Conservation (phyloP, 495 filamentous ascomycete species). For the Xylaria bambusicola region DNA sequence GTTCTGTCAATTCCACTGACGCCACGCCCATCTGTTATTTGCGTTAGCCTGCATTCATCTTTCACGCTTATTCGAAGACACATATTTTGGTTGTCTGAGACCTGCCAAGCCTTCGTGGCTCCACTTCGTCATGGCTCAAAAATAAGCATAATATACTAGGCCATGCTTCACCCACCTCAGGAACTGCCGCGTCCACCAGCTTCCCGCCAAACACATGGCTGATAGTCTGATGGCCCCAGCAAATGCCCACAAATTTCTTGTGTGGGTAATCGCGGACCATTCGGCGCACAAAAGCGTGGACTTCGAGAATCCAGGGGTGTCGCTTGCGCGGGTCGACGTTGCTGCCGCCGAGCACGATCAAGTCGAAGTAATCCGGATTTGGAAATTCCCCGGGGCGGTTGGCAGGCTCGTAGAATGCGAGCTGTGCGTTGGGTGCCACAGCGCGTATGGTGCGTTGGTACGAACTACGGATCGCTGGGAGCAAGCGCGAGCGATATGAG, state of each 20-base stretch:
- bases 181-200: constrained; percentile 39
- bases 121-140: neutral
- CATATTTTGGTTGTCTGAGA: neutral
- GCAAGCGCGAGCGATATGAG: constrained; percentile 42
- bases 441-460: constrained; percentile 41
- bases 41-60: neutral
- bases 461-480: constrained; percentile 40
- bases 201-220: constrained; percentile 43
- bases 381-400: constrained; percentile 40
- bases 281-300: constrained; percentile 44
- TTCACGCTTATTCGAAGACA: neutral
- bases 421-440: constrained; percentile 29
- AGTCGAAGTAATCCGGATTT: constrained; percentile 45
- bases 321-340: constrained; percentile 48
- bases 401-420: constrained; percentile 47
- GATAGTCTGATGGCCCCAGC: constrained; percentile 54
- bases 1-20: constrained; percentile 36
- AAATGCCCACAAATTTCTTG: constrained; percentile 48
- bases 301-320: constrained; percentile 46
- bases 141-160: neutral
- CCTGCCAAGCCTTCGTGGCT: neutral
- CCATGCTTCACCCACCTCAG: constrained; percentile 36
- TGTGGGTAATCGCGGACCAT: constrained; percentile 37
- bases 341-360: constrained; percentile 50
- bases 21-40: constrained; percentile 42